A percentile compares a stretch with the other conserved stretches of the same genome.
These are phyloP conservation scores for Warburgia ugandensis DNA, from an alignment of 164 flowering plant genomes.

Conservation along the genomic window DNA sequence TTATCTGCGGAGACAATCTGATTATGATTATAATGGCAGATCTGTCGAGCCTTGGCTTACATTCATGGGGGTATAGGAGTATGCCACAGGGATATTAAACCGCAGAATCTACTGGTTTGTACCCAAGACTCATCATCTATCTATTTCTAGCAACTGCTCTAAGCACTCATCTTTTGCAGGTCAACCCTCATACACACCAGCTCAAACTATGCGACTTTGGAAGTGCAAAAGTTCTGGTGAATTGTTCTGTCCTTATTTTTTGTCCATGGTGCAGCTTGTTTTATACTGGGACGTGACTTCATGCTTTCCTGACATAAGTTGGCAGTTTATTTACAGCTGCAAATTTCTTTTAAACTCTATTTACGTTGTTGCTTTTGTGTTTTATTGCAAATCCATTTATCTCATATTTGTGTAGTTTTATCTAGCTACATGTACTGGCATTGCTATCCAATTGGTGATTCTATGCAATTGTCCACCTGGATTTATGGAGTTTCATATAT, in stretches of 20 bases:
- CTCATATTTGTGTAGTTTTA: too few species aligned
- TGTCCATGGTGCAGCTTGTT: too few species aligned
- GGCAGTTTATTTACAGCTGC: too few species aligned
- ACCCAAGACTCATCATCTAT: background rate
- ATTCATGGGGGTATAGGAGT: constrained; percentile 50
- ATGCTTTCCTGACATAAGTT: too few species aligned
- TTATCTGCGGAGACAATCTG: background rate
- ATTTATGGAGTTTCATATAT: too few species aligned
- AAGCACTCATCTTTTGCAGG: constrained; percentile 30
- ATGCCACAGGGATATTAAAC: constrained; percentile 68
- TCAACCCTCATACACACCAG: constrained; percentile 88
- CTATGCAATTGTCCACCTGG: too few species aligned
- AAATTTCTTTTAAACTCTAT: too few species aligned
- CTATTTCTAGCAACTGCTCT: background rate
- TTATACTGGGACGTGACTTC: background rate
- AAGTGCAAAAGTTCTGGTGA: constrained; percentile 88
- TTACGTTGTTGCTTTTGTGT: too few species aligned
- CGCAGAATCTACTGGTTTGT: constrained; percentile 55
- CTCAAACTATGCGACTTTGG: constrained; percentile 87
- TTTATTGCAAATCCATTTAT: too few species aligned
- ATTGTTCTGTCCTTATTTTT: background rate
- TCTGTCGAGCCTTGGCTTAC: constrained; percentile 54
- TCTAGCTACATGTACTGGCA: too few species aligned
- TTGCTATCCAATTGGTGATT: too few species aligned
- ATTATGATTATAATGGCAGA: constrained; percentile 26